phyloP scores from a whole-genome alignment of 1,284 basidiomycete genomes.

The Ceratobasidium sp. region DNA sequence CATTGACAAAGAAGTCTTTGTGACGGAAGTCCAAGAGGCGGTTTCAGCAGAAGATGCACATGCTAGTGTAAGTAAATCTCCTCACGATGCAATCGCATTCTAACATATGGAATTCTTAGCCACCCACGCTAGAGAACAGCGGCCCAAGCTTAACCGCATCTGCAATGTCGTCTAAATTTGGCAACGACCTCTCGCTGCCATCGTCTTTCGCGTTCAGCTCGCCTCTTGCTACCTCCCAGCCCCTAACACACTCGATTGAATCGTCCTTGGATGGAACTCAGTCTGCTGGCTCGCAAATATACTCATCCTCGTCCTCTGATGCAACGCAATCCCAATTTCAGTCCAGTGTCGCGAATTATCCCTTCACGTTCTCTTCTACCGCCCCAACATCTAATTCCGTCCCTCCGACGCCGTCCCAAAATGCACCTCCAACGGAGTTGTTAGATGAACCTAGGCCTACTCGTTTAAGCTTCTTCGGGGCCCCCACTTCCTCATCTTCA shows the following conservation, averaged over 20 bases:
- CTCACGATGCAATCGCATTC: too few relatives aligned
- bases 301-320: constrained; percentile 16
- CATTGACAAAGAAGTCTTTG: too few relatives aligned
- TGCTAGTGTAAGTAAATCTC: neutral
- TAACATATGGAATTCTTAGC: neutral
- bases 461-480: neutral
- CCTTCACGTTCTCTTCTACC: constrained; percentile 31
- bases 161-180: constrained; percentile 20
- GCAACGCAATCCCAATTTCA: constrained; percentile 35
- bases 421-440: neutral
- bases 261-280: constrained; percentile 42
- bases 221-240: constrained; percentile 1
- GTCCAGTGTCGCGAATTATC: constrained; percentile 24
- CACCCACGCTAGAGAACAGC: neutral
- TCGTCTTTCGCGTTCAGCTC: constrained; percentile 42
- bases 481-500: constrained; percentile 9
- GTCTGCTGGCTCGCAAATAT: constrained; percentile 8
- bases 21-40: too few relatives aligned
- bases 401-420: neutral
- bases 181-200: constrained; percentile 25
- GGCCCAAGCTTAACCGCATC: neutral
- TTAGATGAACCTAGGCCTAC: neutral
- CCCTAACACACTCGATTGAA: constrained; percentile 11
- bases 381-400: neutral
- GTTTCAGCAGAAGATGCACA: too few relatives aligned